Evolutionary conservation across 2,329 filamentous ascomycete genomes (phyloP).

Genomic region (Alternaria tenuissima): DNA sequence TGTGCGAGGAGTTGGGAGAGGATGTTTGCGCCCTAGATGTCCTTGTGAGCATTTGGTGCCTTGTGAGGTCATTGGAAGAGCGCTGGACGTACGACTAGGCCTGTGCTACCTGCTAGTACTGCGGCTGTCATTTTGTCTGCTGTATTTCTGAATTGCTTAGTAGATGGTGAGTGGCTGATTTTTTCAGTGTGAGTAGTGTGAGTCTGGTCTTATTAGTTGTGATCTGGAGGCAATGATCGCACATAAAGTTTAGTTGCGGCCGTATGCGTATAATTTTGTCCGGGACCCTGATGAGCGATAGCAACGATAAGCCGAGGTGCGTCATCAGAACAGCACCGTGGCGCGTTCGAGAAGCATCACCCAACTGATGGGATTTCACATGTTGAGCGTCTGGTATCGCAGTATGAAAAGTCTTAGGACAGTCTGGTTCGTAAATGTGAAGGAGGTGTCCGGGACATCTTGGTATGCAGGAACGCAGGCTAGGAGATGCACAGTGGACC

Average conservation of each 20-base stretch:
- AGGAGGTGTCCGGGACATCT: background rate
- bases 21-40: constrained; percentile 73
- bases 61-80: too few relatives aligned
- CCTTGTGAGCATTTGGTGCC: background rate
- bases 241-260: background rate
- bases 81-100: constrained; percentile 60
- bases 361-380: background rate
- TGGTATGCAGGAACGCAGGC: background rate
- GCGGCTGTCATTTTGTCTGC: constrained; percentile 56
- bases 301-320: background rate
- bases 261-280: background rate
- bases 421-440: background rate
- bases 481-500: background rate
- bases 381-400: background rate
- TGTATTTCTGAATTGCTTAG: accelerated
- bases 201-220: background rate
- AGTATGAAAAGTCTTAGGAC: background rate
- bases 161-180: background rate
- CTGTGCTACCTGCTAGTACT: constrained; percentile 70
- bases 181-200: background rate
- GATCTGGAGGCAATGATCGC: too few relatives aligned
- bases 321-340: background rate
- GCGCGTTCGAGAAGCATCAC: background rate
- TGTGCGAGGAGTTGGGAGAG: constrained; percentile 68
- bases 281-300: background rate